These are phyloP conservation scores for Agaricales sp. DNA, from an alignment of 1,284 basidiomycete genomes.

Conservation along the genomic window DNA sequence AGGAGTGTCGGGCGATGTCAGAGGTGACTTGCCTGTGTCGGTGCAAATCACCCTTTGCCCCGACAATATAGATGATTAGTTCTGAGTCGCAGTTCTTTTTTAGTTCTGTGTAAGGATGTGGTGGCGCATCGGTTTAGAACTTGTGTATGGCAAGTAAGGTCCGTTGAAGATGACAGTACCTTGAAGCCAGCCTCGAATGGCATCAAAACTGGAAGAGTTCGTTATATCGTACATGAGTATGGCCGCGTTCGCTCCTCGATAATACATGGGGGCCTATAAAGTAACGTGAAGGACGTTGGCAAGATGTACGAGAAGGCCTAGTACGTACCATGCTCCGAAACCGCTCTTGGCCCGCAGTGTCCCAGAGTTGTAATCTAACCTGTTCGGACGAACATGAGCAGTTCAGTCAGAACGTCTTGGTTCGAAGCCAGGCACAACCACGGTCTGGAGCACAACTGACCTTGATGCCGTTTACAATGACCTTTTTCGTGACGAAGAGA, in stretches of 20 bases:
- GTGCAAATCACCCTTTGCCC: conserved; percentile 78
- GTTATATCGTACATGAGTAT: conserved; percentile 98
- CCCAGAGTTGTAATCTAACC: conserved; percentile 77
- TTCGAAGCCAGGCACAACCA: neutral
- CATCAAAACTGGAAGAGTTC: conserved; percentile 80
- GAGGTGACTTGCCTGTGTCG: conserved; percentile 63
- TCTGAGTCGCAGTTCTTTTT: conserved; percentile 80
- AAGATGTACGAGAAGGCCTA: conserved; percentile 12
- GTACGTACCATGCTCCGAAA: conserved; percentile 82
- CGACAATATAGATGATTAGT: conserved; percentile 87
- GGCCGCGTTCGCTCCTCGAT: conserved; percentile 95
- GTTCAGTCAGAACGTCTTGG: neutral
- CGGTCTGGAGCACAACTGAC: conserved; percentile 37
- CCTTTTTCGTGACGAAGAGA: conserved; percentile 92
- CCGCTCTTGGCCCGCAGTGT: conserved; percentile 96
- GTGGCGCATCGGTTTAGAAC: conserved; percentile 10
- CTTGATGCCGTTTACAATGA: conserved; percentile 78
- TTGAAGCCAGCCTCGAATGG: conserved; percentile 90
- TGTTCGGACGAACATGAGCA: neutral
- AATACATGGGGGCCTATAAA: conserved; percentile 92
- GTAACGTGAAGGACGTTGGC: conserved; percentile 6
- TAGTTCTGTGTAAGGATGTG: conserved; percentile 45
- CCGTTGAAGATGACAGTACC: conserved; percentile 34
- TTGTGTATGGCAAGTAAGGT: conserved; percentile 8
- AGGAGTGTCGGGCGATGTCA: conserved; percentile 70